A percentile compares a stretch with the other conserved stretches of the same genome.
phyloP scores from a whole-genome alignment of 176 grass and related monocot genomes.

The Tillandsia leiboldiana region DNA sequence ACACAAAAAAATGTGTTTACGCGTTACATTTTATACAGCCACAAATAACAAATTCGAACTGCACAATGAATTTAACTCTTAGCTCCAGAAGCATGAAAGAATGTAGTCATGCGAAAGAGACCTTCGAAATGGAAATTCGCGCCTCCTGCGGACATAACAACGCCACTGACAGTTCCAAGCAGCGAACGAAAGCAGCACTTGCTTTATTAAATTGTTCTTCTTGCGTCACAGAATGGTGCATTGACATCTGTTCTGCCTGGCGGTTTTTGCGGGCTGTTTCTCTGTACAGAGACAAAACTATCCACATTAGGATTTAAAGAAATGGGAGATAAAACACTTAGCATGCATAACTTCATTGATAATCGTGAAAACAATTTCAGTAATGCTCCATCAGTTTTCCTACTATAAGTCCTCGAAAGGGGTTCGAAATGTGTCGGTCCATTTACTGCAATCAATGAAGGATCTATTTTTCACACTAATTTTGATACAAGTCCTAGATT shows the following conservation, averaged over 20 bases:
- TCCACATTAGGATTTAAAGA: slow-evolving; percentile 8
- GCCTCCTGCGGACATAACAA: not conserved
- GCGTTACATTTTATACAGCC: slow-evolving; percentile 47
- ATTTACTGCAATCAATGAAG: too few relatives aligned
- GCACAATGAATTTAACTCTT: slow-evolving; percentile 17
- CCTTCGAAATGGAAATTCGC: not conserved
- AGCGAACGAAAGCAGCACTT: not conserved
- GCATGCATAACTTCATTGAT: too few relatives aligned
- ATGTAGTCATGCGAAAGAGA: not conserved
- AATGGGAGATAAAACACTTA: not conserved
- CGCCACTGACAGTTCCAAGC: not conserved
- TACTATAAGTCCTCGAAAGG: too few relatives aligned
- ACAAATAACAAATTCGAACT: slow-evolving; percentile 32
- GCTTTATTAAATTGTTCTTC: slow-evolving; percentile 19
- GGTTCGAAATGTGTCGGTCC: too few relatives aligned
- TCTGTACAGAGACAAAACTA: slow-evolving; percentile 32
- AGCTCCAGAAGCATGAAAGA: slow-evolving; percentile 23
- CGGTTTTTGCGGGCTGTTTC: slow-evolving; percentile 43
- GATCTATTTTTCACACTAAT: too few relatives aligned
- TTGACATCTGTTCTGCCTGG: slow-evolving; percentile 57
- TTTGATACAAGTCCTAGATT: too few relatives aligned
- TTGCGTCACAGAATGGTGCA: slow-evolving; percentile 64
- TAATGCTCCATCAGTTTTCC: too few relatives aligned
- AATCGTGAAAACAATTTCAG: too few relatives aligned
- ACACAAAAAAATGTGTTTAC: slow-evolving; percentile 10